Evolutionary conservation across 148 eudicot genomes (phyloP).

Genomic region (Polygonum aviculare): DNA sequence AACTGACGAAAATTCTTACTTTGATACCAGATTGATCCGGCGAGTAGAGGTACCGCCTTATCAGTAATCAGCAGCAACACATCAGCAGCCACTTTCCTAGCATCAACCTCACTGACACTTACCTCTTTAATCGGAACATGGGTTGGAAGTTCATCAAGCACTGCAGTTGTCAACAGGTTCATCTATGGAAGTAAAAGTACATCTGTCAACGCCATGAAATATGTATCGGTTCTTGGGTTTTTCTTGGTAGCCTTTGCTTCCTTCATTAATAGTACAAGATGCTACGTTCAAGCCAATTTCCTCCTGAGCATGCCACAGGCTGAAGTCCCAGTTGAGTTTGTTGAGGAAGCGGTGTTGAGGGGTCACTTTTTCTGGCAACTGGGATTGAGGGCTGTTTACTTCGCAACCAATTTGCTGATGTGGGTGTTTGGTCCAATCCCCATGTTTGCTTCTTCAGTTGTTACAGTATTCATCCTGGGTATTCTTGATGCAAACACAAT

Average conservation of each 20-base stretch:
- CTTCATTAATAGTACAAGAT: slow-evolving; percentile 43
- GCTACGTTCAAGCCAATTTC: slow-evolving; percentile 42
- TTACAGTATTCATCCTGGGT: slow-evolving; percentile 21
- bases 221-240: slow-evolving; percentile 30
- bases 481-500: slow-evolving; percentile 28
- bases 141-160: slow-evolving; percentile 35
- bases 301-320: slow-evolving; percentile 59
- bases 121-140: slow-evolving; percentile 66
- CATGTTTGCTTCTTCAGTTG: slow-evolving; percentile 29
- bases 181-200: slow-evolving; percentile 48
- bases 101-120: slow-evolving; percentile 43
- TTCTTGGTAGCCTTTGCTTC: slow-evolving; percentile 53
- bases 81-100: slow-evolving; percentile 40
- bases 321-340: slow-evolving; percentile 24
- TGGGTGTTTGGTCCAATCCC: slow-evolving; percentile 56
- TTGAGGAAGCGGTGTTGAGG: slow-evolving; percentile 31
- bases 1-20: background rate
- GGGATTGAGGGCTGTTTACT: slow-evolving; percentile 44
- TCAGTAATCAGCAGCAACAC: slow-evolving; percentile 37
- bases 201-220: slow-evolving; percentile 31
- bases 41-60: slow-evolving; percentile 35
- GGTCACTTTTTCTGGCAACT: slow-evolving; percentile 43
- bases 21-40: slow-evolving; percentile 33
- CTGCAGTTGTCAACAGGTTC: slow-evolving; percentile 12
- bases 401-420: slow-evolving; percentile 29